Evolutionary conservation across 441 rosid genomes (phyloP).

Genomic region (Erodium trifolium): DNA sequence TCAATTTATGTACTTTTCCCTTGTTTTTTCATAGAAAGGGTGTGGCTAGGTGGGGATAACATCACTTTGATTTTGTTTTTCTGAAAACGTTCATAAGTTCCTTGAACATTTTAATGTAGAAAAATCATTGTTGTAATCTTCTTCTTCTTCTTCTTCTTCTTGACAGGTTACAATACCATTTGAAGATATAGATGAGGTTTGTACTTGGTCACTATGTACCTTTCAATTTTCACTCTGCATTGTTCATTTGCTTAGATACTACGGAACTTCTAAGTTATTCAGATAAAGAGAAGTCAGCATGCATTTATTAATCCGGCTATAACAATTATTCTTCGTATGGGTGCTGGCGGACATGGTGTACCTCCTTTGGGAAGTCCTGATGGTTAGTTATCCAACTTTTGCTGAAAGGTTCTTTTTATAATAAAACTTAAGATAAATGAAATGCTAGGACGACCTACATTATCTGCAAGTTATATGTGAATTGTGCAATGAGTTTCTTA

Average conservation of each 20-base stretch:
- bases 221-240: background rate
- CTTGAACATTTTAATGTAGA: background rate
- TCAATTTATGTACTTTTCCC: background rate
- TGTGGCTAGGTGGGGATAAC: background rate
- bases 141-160: background rate
- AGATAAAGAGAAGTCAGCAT: conserved; percentile 96
- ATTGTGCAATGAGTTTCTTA: too few species aligned
- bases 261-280: conserved; percentile 20
- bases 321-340: conserved; percentile 88
- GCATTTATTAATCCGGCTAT: conserved; percentile 95
- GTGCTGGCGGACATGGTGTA: conserved; percentile 99
- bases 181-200: conserved; percentile 96
- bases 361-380: conserved; percentile 99
- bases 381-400: conserved; percentile 48
- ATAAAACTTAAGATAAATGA: too few species aligned
- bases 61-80: background rate
- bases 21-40: background rate
- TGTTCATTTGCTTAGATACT: conserved; percentile 7
- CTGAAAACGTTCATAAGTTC: background rate
- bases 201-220: background rate
- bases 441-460: background rate
- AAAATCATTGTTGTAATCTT: background rate
- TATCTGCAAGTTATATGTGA: background rate
- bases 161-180: conserved; percentile 79
- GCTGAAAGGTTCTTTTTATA: background rate